Evolutionary conservation across 352 stramenopile species (phyloP), one percentile per base, ranked within the genome.

Genomic region (Phytophthora litchii): DNA sequence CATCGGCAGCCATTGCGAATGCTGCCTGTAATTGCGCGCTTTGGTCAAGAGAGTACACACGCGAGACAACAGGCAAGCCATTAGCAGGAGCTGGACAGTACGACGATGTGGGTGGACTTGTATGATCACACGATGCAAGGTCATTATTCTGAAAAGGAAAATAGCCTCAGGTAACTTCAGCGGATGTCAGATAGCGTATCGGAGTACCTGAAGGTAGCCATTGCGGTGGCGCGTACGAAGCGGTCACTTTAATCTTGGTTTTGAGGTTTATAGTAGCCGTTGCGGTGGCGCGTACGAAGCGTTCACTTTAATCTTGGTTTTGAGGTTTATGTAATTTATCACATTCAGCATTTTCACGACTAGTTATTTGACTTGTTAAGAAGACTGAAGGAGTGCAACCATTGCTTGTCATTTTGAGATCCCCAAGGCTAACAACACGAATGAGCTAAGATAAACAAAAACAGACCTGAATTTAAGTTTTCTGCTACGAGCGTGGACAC

Each of bases 41-140:
- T 5, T 88, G 73, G 66, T 88, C 81, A 37, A 62, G 83, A 32
- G 78, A 92, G 41, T 92, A 85, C 64, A 87, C 83, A 47, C 78
- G 83, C 27, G 64, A 70, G 47, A 77, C 74, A 20, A 72, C 83
- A 34, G 83, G 81, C 20, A 90, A 88, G 43, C 60, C 74, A 54
- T 72, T 75, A 31, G 47, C 51, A 20, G 46, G 45, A 14, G 64
- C 41, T 13, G 49, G 40, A 14, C 46, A 68, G 12, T 76, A 69
- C 31, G 73, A 76, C n/a, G 58, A 51, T 12, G 20, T 64, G 19
- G 71, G 37, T 54, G 74, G 63, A 44, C 60, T 83, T 38, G 78
- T 88, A 34, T 85, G 42, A 76, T 48, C 23, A 41, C 57, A 37
- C 27, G 38, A 20, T 63, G 27, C 23, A 42, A 29, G 34, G 38